Base-by-base conservation (phyloP, 495 filamentous ascomycete genomes). In the Geopyxis carbonaria region DNA sequence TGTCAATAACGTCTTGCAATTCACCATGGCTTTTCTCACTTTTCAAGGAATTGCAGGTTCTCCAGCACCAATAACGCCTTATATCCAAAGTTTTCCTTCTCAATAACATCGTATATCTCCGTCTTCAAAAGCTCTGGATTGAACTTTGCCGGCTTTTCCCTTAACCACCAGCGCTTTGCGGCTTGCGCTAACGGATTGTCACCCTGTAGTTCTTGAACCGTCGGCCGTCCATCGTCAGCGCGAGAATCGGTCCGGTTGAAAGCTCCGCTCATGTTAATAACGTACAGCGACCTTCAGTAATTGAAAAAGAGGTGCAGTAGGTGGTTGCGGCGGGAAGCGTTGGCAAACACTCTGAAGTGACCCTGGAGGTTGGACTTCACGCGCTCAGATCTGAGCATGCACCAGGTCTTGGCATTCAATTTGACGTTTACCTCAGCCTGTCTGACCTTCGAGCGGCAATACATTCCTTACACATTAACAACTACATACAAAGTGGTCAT, bases 91-190 rank as follows among this genome's bases (percentile, higher is more conserved):
- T 64, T 64, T 34, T 83, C 75, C 45, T 73, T 72, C 58, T 95
- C 84, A 42, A 99, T 61, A 13, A 72, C 66, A 61, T 89, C 84
- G 82, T 89, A 99, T 29, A 99, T 76, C 47, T 87, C 80, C 46
- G 70, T 68, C 62, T 92, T 89, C 47, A 95, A 64, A 38, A 86
- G 72, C 43, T 91, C 80, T 25, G 76, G 73, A 64, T 81, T 89
- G 52, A 82, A 76, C 64, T 79, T 91, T 44, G 73, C 61, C 31
- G 61, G 32, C 42, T 66, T 61, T 55, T 78, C 59, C 57, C 75
- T 76, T 42, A 87, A 64, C 89, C 89, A 99, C 59, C 91, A 68
- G 50, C 77, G 72, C 47, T 75, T 70, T 38, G 89, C 91, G 43
- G 93, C 64, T 51, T 76, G 71, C 50, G 79, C 77, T 68, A 84